Evolutionary conservation across 106 monocot genomes (phyloP).

Genomic region (Agapanthus africanus): DNA sequence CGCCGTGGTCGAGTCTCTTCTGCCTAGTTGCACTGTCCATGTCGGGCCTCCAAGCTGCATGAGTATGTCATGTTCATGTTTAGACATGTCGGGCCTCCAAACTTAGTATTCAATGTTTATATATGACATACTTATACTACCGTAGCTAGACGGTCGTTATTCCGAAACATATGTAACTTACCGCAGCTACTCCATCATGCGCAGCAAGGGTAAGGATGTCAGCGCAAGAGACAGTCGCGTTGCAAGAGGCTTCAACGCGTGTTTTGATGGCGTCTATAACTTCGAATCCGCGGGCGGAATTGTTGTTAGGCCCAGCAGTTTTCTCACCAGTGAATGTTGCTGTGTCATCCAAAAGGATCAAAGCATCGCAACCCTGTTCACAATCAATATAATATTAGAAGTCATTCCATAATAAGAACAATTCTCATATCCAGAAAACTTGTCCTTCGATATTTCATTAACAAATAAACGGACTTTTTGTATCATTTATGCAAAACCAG

Average conservation of each 20-base stretch:
- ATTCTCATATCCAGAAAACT: too few relatives aligned
- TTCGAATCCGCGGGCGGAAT: conserved; percentile 7
- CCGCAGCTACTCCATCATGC: background rate
- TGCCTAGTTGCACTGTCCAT: conserved; percentile 28
- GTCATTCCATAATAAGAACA: too few relatives aligned
- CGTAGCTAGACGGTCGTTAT: background rate
- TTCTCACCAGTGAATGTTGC: conserved; percentile 15
- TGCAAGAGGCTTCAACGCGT: conserved; percentile 4
- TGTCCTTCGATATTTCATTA: too few relatives aligned
- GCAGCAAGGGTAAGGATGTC: conserved; percentile 9
- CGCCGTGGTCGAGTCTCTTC: conserved; percentile 26
- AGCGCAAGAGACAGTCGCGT: conserved; percentile 7
- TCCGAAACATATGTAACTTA: background rate
- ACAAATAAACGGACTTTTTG: too few relatives aligned
- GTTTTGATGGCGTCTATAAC: conserved; percentile 12
- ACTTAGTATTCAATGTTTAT: background rate
- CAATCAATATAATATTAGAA: too few relatives aligned
- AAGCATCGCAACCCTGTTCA: conserved; percentile 19
- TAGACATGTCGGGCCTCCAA: too few relatives aligned
- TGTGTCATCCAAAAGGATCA: conserved; percentile 13
- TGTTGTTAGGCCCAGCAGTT: conserved; percentile 3
- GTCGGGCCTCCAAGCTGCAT: conserved; percentile 27
- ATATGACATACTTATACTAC: background rate
- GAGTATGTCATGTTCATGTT: background rate
- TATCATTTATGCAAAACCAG: background rate